Percentiles rank a stretch among this genome's conserved stretches.
Evolutionary conservation across 345 rosid genomes (phyloP).

Genomic region (Carallia brachiata): DNA sequence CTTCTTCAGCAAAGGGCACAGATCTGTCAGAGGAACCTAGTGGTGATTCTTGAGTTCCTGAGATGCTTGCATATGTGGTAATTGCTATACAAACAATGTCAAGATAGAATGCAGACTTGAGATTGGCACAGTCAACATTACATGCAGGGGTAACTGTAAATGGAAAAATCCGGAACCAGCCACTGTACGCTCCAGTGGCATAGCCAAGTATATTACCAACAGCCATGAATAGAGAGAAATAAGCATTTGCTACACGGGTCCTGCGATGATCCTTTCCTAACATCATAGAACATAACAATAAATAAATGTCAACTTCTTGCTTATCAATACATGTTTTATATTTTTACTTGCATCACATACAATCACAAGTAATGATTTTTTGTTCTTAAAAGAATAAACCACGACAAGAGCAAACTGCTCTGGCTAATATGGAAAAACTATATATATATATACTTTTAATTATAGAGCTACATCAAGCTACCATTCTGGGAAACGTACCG

Average conservation of each 20-base stretch:
- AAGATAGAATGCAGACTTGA: slow-evolving; percentile 90
- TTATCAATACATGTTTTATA: not conserved
- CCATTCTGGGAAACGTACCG: not conserved
- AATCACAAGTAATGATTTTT: not conserved
- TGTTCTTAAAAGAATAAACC: not conserved
- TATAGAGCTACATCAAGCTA: not conserved
- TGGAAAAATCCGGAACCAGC: slow-evolving; percentile 84
- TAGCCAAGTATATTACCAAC: slow-evolving; percentile 92
- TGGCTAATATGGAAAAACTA: too few relatives aligned
- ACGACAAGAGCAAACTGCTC: not conserved
- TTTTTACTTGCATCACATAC: not conserved
- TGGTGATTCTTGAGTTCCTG: slow-evolving; percentile 70
- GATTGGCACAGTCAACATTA: slow-evolving; percentile 81
- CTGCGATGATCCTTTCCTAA: slow-evolving; percentile 88
- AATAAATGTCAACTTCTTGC: slow-evolving; percentile 16
- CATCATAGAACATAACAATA: slow-evolving; percentile 27
- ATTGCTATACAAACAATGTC: slow-evolving; percentile 64
- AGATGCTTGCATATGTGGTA: slow-evolving; percentile 59
- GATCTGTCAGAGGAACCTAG: slow-evolving; percentile 36
- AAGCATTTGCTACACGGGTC: slow-evolving; percentile 91
- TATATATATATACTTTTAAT: not conserved
- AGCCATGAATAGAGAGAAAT: slow-evolving; percentile 95
- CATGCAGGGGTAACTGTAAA: slow-evolving; percentile 80
- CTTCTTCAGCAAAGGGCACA: slow-evolving; percentile 34
- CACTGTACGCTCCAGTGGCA: slow-evolving; percentile 86